Conservation (phyloP, 106 monocot genomes). For the Phalaenopsis aphrodite region DNA sequence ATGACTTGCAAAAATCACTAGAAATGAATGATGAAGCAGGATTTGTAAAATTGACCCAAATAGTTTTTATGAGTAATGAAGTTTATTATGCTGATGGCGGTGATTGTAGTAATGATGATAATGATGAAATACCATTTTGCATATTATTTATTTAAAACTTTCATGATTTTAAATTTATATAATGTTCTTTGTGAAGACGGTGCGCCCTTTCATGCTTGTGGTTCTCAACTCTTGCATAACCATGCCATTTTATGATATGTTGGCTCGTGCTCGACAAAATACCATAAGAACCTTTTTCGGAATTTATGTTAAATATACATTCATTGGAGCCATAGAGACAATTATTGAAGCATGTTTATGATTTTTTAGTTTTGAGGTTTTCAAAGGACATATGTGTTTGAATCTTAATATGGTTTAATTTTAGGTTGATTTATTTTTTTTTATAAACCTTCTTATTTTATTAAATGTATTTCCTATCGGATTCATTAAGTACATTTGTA, state of each 20-base stretch:
- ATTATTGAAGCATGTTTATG: neutral
- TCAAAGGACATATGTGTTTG: neutral
- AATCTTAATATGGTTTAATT: no score
- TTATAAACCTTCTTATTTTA: no score
- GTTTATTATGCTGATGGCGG: no score
- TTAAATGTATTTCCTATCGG: no score
- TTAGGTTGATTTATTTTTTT: no score
- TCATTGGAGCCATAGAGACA: neutral
- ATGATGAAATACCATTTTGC: no score
- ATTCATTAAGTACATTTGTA: neutral
- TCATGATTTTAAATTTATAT: neutral
- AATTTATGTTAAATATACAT: neutral
- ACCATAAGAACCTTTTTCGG: neutral
- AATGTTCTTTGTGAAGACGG: neutral
- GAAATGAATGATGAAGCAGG: no score
- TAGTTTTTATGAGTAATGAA: no score
- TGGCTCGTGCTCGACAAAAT: neutral
- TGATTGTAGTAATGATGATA: no score
- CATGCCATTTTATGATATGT: neutral
- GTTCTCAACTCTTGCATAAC: neutral
- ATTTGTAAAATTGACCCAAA: no score
- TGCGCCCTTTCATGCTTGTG: neutral
- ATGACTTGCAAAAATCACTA: no score
- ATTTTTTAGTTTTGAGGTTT: neutral
- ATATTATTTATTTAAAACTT: neutral